Evolutionary conservation across 495 filamentous ascomycete species (phyloP).

Genomic region (Wilcoxina mikolae): DNA sequence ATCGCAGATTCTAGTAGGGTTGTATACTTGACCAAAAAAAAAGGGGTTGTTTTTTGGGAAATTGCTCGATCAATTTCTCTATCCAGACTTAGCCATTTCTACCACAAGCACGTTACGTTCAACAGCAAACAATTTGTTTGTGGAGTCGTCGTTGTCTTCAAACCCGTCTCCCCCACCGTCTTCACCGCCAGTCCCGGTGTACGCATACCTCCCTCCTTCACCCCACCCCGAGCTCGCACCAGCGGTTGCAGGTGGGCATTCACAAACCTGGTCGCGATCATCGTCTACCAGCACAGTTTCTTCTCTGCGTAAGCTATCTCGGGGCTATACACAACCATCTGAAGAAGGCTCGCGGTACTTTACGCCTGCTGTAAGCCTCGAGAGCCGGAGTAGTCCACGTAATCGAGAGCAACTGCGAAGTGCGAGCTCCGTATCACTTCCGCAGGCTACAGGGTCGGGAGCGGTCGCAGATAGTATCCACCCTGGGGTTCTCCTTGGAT

Average conservation of each 20-base stretch:
- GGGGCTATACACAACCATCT: slow-evolving; percentile 9
- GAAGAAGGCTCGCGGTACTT: slow-evolving; percentile 26
- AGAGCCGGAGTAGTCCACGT: slow-evolving; percentile 22
- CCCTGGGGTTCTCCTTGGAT: slow-evolving; percentile 12
- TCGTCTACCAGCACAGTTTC: slow-evolving; percentile 19
- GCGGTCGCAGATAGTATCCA: slow-evolving; percentile 9
- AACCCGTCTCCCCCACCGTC: slow-evolving; percentile 27
- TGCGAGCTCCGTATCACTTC: slow-evolving; percentile 10
- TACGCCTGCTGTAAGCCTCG: slow-evolving; percentile 25
- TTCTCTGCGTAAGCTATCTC: slow-evolving; percentile 14
- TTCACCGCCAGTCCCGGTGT: slow-evolving; percentile 19
- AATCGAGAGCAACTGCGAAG: slow-evolving; percentile 11
- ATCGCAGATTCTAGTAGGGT: background rate
- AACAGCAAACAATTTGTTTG: background rate
- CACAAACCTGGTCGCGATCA: slow-evolving; percentile 24
- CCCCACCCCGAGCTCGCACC: slow-evolving; percentile 28
- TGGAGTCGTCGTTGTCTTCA: background rate
- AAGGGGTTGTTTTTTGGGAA: background rate
- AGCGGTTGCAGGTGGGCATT: slow-evolving; percentile 19
- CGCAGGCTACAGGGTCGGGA: slow-evolving; percentile 11
- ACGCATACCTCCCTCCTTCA: slow-evolving; percentile 20
- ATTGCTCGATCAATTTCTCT: slow-evolving; percentile 1
- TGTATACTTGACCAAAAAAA: background rate
- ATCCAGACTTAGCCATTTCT: no score
- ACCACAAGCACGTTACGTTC: slow-evolving; percentile 1